Conservation (phyloP, 768 basidiomycete genomes). For the Lentinula detonsa region DNA sequence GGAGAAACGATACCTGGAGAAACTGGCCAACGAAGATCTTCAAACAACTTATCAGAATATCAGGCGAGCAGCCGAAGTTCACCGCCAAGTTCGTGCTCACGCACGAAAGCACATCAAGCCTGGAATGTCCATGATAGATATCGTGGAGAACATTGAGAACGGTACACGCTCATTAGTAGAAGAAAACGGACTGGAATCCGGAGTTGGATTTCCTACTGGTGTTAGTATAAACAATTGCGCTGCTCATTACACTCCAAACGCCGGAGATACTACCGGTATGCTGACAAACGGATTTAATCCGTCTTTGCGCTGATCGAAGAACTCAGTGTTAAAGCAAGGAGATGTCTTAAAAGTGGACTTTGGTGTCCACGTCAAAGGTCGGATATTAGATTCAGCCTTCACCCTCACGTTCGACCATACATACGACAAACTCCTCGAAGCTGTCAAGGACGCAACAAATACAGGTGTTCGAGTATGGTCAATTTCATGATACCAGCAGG, state of each 20-base stretch:
- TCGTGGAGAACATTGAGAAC: slow-evolving; percentile 90
- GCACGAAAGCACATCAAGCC: slow-evolving; percentile 82
- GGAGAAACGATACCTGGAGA: slow-evolving; percentile 83
- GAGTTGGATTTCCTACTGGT: slow-evolving; percentile 96
- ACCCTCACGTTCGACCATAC: slow-evolving; percentile 86
- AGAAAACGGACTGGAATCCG: slow-evolving; percentile 78
- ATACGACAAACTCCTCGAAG: slow-evolving; percentile 84
- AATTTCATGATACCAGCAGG: slow-evolving; percentile 3
- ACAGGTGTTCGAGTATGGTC: slow-evolving; percentile 72
- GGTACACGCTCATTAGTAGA: slow-evolving; percentile 89
- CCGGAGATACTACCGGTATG: slow-evolving; percentile 80
- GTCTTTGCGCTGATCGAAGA: slow-evolving; percentile 4
- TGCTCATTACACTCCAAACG: slow-evolving; percentile 95
- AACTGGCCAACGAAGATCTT: slow-evolving; percentile 70
- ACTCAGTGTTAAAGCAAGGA: slow-evolving; percentile 66
- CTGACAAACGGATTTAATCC: slow-evolving; percentile 8
- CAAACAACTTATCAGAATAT: slow-evolving; percentile 85
- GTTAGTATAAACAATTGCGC: slow-evolving; percentile 91
- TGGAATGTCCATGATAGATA: slow-evolving; percentile 92
- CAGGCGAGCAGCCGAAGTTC: slow-evolving; percentile 91
- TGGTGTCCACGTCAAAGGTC: slow-evolving; percentile 95
- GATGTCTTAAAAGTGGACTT: slow-evolving; percentile 97
- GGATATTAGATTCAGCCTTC: slow-evolving; percentile 94
- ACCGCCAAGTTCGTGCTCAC: slow-evolving; percentile 82
- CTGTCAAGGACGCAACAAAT: slow-evolving; percentile 92